Base-by-base conservation (phyloP, 345 rosid genomes). In the Theobroma cacao region DNA sequence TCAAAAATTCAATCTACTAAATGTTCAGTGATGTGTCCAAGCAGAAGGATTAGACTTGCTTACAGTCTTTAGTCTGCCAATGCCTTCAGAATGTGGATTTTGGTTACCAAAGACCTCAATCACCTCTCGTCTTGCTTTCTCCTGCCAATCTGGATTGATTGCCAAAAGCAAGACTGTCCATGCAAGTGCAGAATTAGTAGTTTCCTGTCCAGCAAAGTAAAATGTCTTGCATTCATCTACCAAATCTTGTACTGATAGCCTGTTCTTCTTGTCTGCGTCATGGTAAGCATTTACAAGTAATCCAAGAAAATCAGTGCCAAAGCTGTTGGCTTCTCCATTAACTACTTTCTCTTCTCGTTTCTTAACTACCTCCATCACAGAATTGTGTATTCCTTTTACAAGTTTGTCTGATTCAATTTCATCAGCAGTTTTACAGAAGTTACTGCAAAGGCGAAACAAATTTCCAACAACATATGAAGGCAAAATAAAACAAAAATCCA, bases 141-240 rank as follows among this genome's bases (percentile, higher is more conserved):
- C 88, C 41, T 86, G 91, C 89, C 88, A 86, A 11, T 86, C 85
- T 7, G 76, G 13, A 62, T 80, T 75, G 22, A 76, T 61, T 33
- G 88, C 91, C 2, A 86, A 77, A 76, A 87, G 90, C 40, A 85
- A 36, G 71, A 79, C 13, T 2, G 82, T 78, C 90, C 89, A 86
- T 7, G 81, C 10, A 3, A 89, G 89, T 63, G 68, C 34, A 72
- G 80, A 74, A 45, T 77, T 13, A 1, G 83, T 73, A 2, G 86
- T 84, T 74, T 81, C 89, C 3, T 81, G 89, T 30, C 89, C 86
- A 22, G 75, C 86, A 59, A 83, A n/a, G 77, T 82, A 84, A 77
- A 84, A 84, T 34, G 82, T 82, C 78, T 80, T 86, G 47, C 91
- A 86, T 62, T 88, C 85, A 56, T 81, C 85, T 1, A 88, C 64